Evolutionary conservation across 1,284 basidiomycete genomes (phyloP), one percentile per base, ranked within the genome.

Genomic region (Pyrrhoderma lamaoense): DNA sequence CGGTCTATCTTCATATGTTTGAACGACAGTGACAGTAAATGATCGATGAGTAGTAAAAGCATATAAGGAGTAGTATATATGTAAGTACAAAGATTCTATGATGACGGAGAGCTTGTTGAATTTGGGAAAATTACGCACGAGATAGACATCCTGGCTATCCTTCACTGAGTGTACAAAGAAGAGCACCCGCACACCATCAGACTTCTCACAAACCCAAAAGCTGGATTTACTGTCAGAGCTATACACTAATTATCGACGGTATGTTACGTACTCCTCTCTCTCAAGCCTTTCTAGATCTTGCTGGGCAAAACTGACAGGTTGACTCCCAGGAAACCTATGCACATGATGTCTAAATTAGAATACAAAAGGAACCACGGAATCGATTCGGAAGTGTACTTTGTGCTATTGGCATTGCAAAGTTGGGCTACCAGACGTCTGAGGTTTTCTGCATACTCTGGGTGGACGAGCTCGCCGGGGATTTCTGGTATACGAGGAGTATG

Each of bases 121-220:
- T 9, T 16, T 37, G 35, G 35, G 35, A 37, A 37, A 16, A 37
- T 19, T 22, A 64, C 86, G 56, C 58, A 95, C 93, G 23, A 96
- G 73, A 68, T 83, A 96, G 2, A 90, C 82, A 44, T 77, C 76
- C 67, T 98, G 94, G 36, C 74, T 73, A 8, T 74, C 67, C 19
- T 75, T 71, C 56, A 91, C 78, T 18, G 91, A 87, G 38, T 85
- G 77, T 46, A 99, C 77, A 54, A 96, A 74, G 44, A 98, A 79
- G 40, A 99, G 74, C 27, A 99, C 91, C 39, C 96, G 82, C 49
- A 98, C 70, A 2, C 96, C 96, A 64, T 99, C 96, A n/a, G 93
- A 96, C 73, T 99, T 99, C 71, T 99, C 96, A 70, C 93, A 97
- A 25, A 99, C 95, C 95, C 95, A 99, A 66, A 89, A 99, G 66